Percentiles rank a stretch among this genome's conserved stretches.
phyloP scores from a whole-genome alignment of 2,329 filamentous ascomycete genomes.

The Periconia sp. region DNA sequence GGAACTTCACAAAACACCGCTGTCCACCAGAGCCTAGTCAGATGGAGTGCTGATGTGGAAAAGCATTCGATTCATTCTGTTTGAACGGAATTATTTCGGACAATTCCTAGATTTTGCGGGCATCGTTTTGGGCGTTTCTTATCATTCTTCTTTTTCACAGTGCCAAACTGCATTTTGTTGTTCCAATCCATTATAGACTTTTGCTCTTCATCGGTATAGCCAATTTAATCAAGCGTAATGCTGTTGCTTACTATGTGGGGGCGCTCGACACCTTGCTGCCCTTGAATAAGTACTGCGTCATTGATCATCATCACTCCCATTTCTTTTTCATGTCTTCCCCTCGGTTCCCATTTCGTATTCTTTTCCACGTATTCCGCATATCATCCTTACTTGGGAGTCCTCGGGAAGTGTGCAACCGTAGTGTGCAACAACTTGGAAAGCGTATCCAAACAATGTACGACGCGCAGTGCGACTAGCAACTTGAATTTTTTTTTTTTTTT shows the following conservation, averaged over 20 bases:
- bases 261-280: not conserved
- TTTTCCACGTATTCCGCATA: not conserved
- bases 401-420: too few relatives aligned
- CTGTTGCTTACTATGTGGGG: not conserved
- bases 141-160: constrained; percentile 6
- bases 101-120: constrained; percentile 12
- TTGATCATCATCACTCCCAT: too few relatives aligned
- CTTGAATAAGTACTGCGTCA: not conserved
- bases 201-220: constrained; percentile 11
- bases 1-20: constrained; percentile 41
- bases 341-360: not conserved
- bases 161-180: constrained; percentile 10
- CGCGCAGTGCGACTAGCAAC: too few relatives aligned
- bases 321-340: not conserved
- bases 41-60: constrained; percentile 16
- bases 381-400: too few relatives aligned
- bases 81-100: constrained; percentile 9
- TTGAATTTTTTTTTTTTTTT: too few relatives aligned
- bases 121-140: constrained; percentile 20
- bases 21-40: constrained; percentile 14
- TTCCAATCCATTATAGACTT: constrained; percentile 13
- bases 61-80: not conserved
- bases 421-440: too few relatives aligned
- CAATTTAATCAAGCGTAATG: constrained; percentile 1
- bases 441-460: too few relatives aligned